A percentile compares a stretch with the other conserved stretches of the same genome.
Evolutionary conservation across 2,329 filamentous ascomycete species (phyloP).

Genomic region (Trichophyton mentagrophytes): DNA sequence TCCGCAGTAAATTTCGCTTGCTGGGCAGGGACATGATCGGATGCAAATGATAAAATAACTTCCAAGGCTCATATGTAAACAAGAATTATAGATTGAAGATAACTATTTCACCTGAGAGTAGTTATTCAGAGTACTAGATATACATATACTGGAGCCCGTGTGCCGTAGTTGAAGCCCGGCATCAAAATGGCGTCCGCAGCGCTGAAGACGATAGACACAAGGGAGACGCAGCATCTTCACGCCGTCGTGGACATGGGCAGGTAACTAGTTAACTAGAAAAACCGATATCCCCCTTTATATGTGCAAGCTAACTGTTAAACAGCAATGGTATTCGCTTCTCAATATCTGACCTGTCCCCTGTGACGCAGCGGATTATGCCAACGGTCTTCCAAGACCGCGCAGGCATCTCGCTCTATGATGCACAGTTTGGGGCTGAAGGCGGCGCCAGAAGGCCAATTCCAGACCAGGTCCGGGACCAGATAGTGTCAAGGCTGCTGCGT

Average conservation of each 20-base stretch:
- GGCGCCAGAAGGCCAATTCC: conserved; percentile 42
- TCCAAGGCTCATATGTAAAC: too few relatives aligned
- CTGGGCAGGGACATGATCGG: too few relatives aligned
- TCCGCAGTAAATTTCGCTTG: too few relatives aligned
- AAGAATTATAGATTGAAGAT: too few relatives aligned
- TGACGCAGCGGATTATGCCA: conserved; percentile 56
- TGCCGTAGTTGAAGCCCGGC: not conserved
- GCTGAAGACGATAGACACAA: not conserved
- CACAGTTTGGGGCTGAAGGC: conserved; percentile 41
- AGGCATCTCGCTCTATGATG: conserved; percentile 77
- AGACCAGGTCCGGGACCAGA: conserved; percentile 47
- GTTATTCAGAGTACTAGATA: too few relatives aligned
- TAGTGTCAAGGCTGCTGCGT: conserved; percentile 52
- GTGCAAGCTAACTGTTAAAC: conserved; percentile 21
- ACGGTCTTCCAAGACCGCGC: conserved; percentile 68
- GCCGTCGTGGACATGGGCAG: conserved; percentile 3
- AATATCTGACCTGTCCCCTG: conserved; percentile 65
- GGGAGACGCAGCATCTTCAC: not conserved
- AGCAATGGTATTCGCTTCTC: conserved; percentile 89
- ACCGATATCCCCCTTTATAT: not conserved
- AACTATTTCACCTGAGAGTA: too few relatives aligned
- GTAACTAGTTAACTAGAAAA: not conserved
- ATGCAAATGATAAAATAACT: too few relatives aligned
- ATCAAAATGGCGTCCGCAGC: not conserved
- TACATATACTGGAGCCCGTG: too few relatives aligned